Evolutionary conservation across 495 filamentous ascomycete genomes (phyloP), one percentile per base, ranked within the genome.

Genomic region (Amniculicola lignicola): DNA sequence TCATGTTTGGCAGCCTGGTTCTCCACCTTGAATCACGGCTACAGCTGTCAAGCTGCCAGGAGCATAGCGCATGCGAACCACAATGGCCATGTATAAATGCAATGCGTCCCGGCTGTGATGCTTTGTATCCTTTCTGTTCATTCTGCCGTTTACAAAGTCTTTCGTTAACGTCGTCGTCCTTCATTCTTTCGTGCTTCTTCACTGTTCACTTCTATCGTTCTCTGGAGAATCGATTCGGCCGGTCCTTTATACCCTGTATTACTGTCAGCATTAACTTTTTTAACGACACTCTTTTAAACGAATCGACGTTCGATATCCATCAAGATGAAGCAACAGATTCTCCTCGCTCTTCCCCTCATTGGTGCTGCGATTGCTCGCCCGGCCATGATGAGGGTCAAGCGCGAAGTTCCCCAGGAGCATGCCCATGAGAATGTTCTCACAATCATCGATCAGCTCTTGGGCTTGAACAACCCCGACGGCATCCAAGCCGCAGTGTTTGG

Each of bases 401-500:
- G 79, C 41, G 78, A 81, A 68, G 79, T 82, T 39, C 77, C 79
- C 61, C 78, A 59, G 64, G 83, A 85, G 66, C 81, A 85, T 67
- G 82, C 81, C 4, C 83, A 87, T 72, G 67, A 82, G 61, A 71
- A 72, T 48, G 75, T 80, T 66, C 64, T 85, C 12, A 67, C 63
- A 19, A 69, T 67, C 41, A 69, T 77, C 58, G 68, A 77, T 22
- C 52, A 54, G 10, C 67, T 71, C 49, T 72, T 86, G 47, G 62
- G 75, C 46, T 59, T 80, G 49, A 74, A 85, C 71, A 85, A 87
- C 70, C 82, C 83, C 15, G 76, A 77, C 49, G 63, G 75, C 37
- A 81, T 86, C 61, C 43, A 61, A 15, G 81, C 83, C 61, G 69
- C 80, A 33, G 77, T 86, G 57, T 87, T 87, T 60, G 79, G 75